Evolutionary conservation across 306 rosid species (phyloP).

Genomic region (Vicia villosa): DNA sequence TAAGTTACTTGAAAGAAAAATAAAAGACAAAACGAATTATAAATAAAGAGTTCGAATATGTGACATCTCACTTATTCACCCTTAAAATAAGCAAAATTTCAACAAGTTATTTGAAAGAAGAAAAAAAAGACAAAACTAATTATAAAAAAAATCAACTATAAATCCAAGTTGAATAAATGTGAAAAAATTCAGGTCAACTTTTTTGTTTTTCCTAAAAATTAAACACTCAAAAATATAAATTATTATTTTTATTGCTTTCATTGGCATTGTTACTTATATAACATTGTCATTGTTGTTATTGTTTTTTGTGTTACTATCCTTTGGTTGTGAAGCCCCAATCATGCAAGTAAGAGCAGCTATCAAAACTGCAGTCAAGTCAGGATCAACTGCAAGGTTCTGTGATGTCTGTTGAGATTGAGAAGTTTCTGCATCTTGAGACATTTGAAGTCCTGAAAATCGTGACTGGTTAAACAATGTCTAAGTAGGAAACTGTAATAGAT

Average conservation of each 20-base stretch:
- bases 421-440: conserved; percentile 62
- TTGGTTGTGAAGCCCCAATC: conserved; percentile 57
- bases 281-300: conserved; percentile 33
- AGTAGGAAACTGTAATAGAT: conserved; percentile 55
- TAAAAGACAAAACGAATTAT: no score
- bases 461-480: conserved; percentile 65
- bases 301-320: conserved; percentile 19
- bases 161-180: no score
- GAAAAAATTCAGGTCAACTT: no score
- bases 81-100: no score
- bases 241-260: conserved; percentile 5
- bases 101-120: no score
- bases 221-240: not conserved
- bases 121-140: no score
- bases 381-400: conserved; percentile 59
- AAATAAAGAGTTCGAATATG: no score
- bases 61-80: no score
- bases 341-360: conserved; percentile 75
- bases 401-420: conserved; percentile 32
- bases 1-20: no score
- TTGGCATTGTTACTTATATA: not conserved
- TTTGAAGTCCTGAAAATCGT: conserved; percentile 77
- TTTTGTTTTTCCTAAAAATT: no score
- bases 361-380: conserved; percentile 70
- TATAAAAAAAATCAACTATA: no score